phyloP scores from a whole-genome alignment of 2,329 filamentous ascomycete genomes.

The Pyricularia pennisetigena region DNA sequence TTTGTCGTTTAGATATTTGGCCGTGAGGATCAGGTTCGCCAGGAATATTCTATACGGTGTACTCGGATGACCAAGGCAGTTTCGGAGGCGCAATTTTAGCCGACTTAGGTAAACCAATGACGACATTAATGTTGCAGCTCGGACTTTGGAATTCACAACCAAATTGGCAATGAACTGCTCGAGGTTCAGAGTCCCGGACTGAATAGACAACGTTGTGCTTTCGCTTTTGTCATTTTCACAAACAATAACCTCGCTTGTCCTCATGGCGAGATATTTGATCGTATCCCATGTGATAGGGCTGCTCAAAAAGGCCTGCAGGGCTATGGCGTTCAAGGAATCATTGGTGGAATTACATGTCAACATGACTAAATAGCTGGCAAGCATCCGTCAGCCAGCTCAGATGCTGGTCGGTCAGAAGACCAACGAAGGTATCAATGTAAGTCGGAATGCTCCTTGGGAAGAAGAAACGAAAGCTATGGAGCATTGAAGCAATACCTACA shows the following conservation, averaged over 20 bases:
- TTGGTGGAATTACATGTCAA: not conserved
- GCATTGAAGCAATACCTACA: no score
- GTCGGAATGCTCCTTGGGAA: no score
- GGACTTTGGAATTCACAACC: slow-evolving; percentile 87
- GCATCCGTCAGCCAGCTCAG: not conserved
- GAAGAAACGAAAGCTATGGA: no score
- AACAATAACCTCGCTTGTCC: not conserved
- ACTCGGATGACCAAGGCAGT: slow-evolving; percentile 91
- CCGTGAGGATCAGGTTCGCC: slow-evolving; percentile 71
- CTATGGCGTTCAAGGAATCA: not conserved
- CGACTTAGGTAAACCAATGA: slow-evolving; percentile 87
- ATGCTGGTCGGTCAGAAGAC: not conserved
- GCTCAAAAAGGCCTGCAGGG: not conserved
- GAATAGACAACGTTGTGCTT: not conserved
- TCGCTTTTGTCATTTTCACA: not conserved
- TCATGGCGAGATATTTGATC: not conserved
- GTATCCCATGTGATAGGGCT: not conserved
- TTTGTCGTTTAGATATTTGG: slow-evolving; percentile 97
- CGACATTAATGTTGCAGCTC: slow-evolving; percentile 95
- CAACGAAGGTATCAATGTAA: not conserved
- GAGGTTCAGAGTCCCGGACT: slow-evolving; percentile 57
- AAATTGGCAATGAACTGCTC: slow-evolving; percentile 89
- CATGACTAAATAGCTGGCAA: not conserved
- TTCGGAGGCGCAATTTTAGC: slow-evolving; percentile 75
- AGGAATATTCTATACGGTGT: slow-evolving; percentile 97